Evolutionary conservation across 129 eudicot genomes (phyloP), one percentile per base, ranked within the genome.

Genomic region (Oenanthe sinensis): DNA sequence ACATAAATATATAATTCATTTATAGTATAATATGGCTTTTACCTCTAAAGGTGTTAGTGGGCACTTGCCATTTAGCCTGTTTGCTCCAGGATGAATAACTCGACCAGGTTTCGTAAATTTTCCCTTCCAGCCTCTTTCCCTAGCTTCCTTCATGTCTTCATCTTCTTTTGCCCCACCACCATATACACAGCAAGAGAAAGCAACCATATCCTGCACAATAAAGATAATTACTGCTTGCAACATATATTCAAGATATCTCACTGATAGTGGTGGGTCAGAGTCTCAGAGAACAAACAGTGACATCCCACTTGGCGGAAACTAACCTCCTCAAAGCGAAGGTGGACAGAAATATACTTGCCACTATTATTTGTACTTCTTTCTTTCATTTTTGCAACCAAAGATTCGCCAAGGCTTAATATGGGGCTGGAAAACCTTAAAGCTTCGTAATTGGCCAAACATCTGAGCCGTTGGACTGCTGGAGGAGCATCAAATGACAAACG

Each of bases 51-150:
- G 99, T 47, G 99, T 91, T 36, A 95, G 83, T 16, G 99, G 99
- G 48, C 99, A 95, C 76, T 92, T 95, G 33, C 99, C 99, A 80
- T 95, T 95, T 69, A 92, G 76, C 82, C 99, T 87, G 78, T 81
- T 95, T 45, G 92, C 96, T 79, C 96, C 99, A 78, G 99, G 99
- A 72, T 75, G 89, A 79, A 95, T 93, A 77, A 95, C 89, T 84
- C 92, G 85, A 78, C 98, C 98, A 77, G 91, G 97, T 79, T 89
- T 95, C 20, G 97, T 95, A 78, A 92, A 92, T 75, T 95, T 95
- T 55, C 99, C 99, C 83, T 84, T 92, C 99, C 99, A 95, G 36
- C 99, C 99, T 84, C 90, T 90, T 85, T 95, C 99, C 75, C 99
- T 88, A 76, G 99, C 99, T 79, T 92, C 99, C 79, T 85, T 88